These are phyloP conservation scores for Macrotyloma uniflorum DNA, from an alignment of 306 rosid species.

Conservation along the genomic window DNA sequence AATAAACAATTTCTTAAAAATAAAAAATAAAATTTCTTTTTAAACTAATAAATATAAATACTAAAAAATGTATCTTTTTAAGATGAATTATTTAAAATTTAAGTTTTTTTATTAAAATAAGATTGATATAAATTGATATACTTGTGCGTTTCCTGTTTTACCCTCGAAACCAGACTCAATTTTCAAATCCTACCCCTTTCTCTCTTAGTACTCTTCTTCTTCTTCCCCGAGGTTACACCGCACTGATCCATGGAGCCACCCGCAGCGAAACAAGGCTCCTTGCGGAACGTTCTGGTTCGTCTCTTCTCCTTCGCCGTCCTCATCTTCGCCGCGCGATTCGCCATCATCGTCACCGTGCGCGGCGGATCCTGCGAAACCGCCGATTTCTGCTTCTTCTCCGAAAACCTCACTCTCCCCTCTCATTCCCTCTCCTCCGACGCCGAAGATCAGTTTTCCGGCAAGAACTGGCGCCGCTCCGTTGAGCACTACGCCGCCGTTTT, in stretches of 20 bases:
- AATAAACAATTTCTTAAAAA: too few relatives aligned
- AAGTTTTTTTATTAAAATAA: too few relatives aligned
- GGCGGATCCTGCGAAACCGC: constrained; percentile 48
- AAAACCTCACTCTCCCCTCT: neutral
- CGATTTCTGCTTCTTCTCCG: constrained; percentile 54
- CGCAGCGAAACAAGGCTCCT: constrained; percentile 27
- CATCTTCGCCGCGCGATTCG: constrained; percentile 48
- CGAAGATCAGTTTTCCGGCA: constrained; percentile 23
- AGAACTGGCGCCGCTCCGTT: constrained; percentile 48
- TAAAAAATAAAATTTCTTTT: too few relatives aligned
- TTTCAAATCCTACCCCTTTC: neutral
- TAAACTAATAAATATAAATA: too few relatives aligned
- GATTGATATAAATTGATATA: too few relatives aligned
- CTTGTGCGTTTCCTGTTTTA: neutral
- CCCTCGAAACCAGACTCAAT: constrained; percentile 32
- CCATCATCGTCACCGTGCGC: constrained; percentile 51
- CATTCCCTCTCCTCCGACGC: neutral
- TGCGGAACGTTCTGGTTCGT: constrained; percentile 40
- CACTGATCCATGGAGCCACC: constrained; percentile 45
- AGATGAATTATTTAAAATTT: too few relatives aligned
- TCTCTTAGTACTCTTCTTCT: neutral
- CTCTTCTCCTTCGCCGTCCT: constrained; percentile 52
- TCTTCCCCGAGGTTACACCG: constrained; percentile 16
- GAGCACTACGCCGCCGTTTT: constrained; percentile 52
- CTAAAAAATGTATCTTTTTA: too few relatives aligned